Conservation (phyloP, 768 basidiomycete species). For the Nidularia sp. region DNA sequence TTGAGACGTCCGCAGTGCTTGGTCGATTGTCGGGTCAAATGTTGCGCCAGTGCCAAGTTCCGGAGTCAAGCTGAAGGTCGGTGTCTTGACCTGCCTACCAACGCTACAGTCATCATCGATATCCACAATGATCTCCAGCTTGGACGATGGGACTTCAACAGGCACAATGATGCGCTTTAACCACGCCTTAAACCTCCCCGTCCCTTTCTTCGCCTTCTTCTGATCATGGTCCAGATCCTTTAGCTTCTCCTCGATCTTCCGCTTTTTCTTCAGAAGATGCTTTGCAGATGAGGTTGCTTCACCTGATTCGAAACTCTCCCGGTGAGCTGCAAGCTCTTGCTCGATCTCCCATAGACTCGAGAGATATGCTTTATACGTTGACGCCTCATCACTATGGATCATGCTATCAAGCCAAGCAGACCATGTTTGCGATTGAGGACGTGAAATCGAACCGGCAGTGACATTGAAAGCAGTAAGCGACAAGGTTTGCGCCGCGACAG, state of each 20-base stretch:
- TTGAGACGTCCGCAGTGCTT: conserved; percentile 38
- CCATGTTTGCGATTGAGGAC: conserved; percentile 18
- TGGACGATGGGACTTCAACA: conserved; percentile 13
- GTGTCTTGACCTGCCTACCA: conserved; percentile 30
- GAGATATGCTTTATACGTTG: conserved; percentile 26
- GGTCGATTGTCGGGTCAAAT: conserved; percentile 31
- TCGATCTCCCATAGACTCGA: conserved; percentile 20
- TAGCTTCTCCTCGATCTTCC: conserved; percentile 30
- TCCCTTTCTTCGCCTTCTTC: conserved; percentile 24
- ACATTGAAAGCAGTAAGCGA: conserved; percentile 11
- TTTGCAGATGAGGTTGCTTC: conserved; percentile 25
- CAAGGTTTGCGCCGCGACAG: conserved; percentile 23
- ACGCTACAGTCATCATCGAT: conserved; percentile 38
- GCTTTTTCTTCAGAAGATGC: conserved; percentile 37
- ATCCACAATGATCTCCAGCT: conserved; percentile 34
- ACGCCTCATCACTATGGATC: conserved; percentile 25
- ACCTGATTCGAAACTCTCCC: conserved; percentile 9
- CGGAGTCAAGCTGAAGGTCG: not conserved
- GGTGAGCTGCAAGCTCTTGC: conserved; percentile 19
- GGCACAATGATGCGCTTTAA: conserved; percentile 52
- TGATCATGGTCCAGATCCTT: conserved; percentile 18
- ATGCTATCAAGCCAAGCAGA: conserved; percentile 34
- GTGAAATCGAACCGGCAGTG: conserved; percentile 1
- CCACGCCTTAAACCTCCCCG: conserved; percentile 59
- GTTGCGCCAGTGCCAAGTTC: conserved; percentile 11